Conservation (phyloP, 805 yeast genomes). For the Peterozyma toletana region DNA sequence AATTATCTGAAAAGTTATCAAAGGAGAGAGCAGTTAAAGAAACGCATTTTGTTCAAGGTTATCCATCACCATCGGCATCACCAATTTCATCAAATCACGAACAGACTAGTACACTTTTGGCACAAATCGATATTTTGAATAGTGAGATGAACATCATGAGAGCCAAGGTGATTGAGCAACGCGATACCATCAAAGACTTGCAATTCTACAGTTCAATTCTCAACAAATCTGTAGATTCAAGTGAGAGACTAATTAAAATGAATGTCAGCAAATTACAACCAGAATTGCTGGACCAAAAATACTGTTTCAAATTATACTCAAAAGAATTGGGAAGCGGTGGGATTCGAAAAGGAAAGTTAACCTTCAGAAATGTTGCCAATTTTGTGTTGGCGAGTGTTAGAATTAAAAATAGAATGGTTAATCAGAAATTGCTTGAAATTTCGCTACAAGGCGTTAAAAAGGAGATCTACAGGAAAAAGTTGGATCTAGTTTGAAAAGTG, state of each 20-base stretch:
- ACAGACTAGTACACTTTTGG: background rate
- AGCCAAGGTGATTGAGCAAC: background rate
- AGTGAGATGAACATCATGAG: background rate
- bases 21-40: background rate
- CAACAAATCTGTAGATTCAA: background rate
- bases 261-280: conserved; percentile 1
- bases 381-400: conserved; percentile 30
- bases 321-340: background rate
- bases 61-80: background rate
- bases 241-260: background rate
- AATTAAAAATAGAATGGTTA: conserved; percentile 24
- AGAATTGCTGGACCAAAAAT: background rate
- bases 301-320: no score
- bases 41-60: background rate
- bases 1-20: background rate
- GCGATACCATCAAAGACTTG: conserved; percentile 2
- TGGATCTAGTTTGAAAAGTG: conserved; percentile 1
- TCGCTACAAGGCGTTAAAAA: conserved; percentile 14
- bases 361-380: conserved; percentile 21
- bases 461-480: conserved; percentile 24
- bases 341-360: conserved; percentile 10
- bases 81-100: background rate
- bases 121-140: background rate
- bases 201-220: conserved; percentile 4
- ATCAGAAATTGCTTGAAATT: conserved; percentile 19